Evolutionary conservation across 208 protist genomes (phyloP), one percentile per base, ranked within the genome.

Genomic region (Porcisia hertigi): DNA sequence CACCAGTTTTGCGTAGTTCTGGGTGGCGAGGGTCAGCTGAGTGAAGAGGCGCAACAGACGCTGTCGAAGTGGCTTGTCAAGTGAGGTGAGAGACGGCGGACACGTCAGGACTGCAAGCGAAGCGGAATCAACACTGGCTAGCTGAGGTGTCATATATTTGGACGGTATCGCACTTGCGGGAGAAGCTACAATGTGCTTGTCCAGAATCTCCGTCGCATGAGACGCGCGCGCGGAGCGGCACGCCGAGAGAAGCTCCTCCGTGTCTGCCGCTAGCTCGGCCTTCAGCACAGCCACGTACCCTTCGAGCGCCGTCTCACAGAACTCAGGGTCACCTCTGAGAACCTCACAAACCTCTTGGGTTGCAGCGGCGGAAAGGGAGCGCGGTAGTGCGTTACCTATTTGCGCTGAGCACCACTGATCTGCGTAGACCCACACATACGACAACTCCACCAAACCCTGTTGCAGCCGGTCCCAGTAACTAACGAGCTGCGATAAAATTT

Each of bases 391-490:
- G 58, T 58, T 58, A 2, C 69, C 73, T 2, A 66, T 52, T 25
- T 76, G 75, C 23, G 70, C 49, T n/a, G 81, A 47, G 78, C 83
- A 88, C 80, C 85, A 86, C 45, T 80, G 79, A 34, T 83, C 83
- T 25, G 90, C 69, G 76, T 86, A 90, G 11, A 88, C 81, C 87
- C 89, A 94, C 36, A 94, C 85, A 16, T 73, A 77, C 54, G 73
- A 73, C 3, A 92, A 67, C 84, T 94, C 87, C 8, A 53, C 71
- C 53, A 87, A 63, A 23, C 78, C 83, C 23, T 83, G 54, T 45
- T 78, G 79, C 43, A 85, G 88, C 23, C 86, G 85, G 23, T 78
- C 77, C 82, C 81, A 94, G 59, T 77, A 74, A 47, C 77, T 76
- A 7, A 81, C 82, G 62, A 92, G 75, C n/a, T 75, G 62, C 47